Evolutionary conservation across 495 filamentous ascomycete species (phyloP).

Genomic region (Aspergillus incahuasiensis): DNA sequence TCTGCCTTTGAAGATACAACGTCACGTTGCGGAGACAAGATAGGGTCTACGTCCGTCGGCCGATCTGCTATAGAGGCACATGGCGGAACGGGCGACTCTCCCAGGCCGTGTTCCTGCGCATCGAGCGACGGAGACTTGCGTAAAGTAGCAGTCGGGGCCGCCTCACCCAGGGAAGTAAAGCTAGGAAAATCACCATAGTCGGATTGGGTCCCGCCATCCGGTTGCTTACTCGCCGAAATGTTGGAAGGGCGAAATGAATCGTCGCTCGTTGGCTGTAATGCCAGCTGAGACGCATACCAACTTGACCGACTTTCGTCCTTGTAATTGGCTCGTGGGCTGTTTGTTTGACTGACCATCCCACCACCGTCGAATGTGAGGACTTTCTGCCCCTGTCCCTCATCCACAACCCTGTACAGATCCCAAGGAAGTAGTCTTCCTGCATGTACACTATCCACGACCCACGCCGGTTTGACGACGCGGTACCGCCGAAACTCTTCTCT

Average conservation of each 20-base stretch:
- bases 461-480: slow-evolving; percentile 92
- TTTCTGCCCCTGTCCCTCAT: slow-evolving; percentile 72
- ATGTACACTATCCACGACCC: slow-evolving; percentile 84
- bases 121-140: not conserved
- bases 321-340: slow-evolving; percentile 55
- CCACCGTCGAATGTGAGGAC: slow-evolving; percentile 72
- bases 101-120: not conserved
- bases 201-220: slow-evolving; percentile 24
- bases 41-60: not conserved
- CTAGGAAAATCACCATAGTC: slow-evolving; percentile 47
- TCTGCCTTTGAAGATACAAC: slow-evolving; percentile 26
- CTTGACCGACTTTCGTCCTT: slow-evolving; percentile 69
- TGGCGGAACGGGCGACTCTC: not conserved
- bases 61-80: not conserved
- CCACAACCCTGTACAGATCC: slow-evolving; percentile 74
- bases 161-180: slow-evolving; percentile 24
- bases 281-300: slow-evolving; percentile 74
- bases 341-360: slow-evolving; percentile 61
- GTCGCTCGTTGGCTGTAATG: slow-evolving; percentile 8
- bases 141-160: not conserved
- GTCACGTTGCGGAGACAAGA: slow-evolving; percentile 6
- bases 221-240: not conserved
- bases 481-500: slow-evolving; percentile 78
- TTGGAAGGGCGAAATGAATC: not conserved
- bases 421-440: slow-evolving; percentile 79